A percentile compares a stretch with the other conserved stretches of the same genome.
Evolutionary conservation across 495 filamentous ascomycete genomes (phyloP).

Genomic region (Zalerion maritima): DNA sequence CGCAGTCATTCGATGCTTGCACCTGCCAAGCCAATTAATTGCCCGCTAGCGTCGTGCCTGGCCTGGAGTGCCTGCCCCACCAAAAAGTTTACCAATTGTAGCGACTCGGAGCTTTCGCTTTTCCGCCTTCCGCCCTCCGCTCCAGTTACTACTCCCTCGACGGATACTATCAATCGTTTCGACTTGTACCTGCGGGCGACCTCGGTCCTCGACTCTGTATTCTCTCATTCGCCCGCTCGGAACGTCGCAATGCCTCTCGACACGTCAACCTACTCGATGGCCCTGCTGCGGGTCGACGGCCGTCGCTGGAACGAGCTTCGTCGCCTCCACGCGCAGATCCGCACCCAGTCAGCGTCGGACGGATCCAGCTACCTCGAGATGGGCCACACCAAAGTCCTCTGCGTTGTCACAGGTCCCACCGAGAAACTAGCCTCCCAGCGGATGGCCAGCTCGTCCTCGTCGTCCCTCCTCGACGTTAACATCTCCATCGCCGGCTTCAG

Average conservation of each 20-base stretch:
- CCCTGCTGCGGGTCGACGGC: slow-evolving; percentile 80
- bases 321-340: slow-evolving; percentile 74
- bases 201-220: no score
- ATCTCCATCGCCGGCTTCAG: slow-evolving; percentile 80
- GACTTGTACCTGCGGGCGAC: no score
- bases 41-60: no score
- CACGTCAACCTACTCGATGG: slow-evolving; percentile 72
- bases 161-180: no score
- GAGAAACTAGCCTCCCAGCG: slow-evolving; percentile 34
- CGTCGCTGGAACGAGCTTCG: slow-evolving; percentile 97
- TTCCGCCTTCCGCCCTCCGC: no score
- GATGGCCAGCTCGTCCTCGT: slow-evolving; percentile 31
- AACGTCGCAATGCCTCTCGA: slow-evolving; percentile 65
- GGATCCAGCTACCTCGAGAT: slow-evolving; percentile 84
- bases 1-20: no score
- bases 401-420: slow-evolving; percentile 70
- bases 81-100: no score
- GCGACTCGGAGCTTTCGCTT: no score
- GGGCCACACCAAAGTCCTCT: slow-evolving; percentile 94
- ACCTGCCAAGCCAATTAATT: no score
- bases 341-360: slow-evolving; percentile 78
- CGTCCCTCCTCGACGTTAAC: slow-evolving; percentile 59
- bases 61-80: no score
- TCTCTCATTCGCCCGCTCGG: no score
- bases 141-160: no score